Conservation (phyloP, 768 basidiomycete species). For the Amanita inopinata region DNA sequence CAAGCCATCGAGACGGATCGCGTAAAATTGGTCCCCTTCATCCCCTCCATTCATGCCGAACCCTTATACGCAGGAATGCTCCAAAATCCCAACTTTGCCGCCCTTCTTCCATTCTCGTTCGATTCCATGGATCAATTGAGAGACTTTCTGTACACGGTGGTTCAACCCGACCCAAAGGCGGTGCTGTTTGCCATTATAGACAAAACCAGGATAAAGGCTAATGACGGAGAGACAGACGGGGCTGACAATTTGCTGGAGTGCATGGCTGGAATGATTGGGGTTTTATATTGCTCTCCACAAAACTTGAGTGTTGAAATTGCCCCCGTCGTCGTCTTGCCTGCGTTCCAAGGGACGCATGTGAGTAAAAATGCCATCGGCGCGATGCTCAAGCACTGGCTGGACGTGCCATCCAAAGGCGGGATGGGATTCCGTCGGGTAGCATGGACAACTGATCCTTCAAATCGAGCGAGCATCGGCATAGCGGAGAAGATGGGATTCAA, state of each 20-base stretch:
- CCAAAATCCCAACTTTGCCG: conserved; percentile 22
- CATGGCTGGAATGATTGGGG: conserved; percentile 44
- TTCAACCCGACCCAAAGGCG: conserved; percentile 18
- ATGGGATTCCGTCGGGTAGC: conserved; percentile 44
- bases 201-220: conserved; percentile 22
- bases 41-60: conserved; percentile 24
- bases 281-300: conserved; percentile 23
- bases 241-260: conserved; percentile 14
- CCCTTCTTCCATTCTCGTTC: conserved; percentile 32
- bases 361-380: conserved; percentile 34
- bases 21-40: conserved; percentile 34
- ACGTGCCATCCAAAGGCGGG: conserved; percentile 30
- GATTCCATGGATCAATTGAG: conserved; percentile 20
- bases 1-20: conserved; percentile 27
- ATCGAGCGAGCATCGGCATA: conserved; percentile 31
- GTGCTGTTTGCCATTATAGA: conserved; percentile 40
- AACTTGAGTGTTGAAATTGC: conserved; percentile 38
- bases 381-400: conserved; percentile 29
- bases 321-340: conserved; percentile 35
- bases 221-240: conserved; percentile 7
- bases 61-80: conserved; percentile 15
- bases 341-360: conserved; percentile 40
- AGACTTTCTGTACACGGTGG: conserved; percentile 16
- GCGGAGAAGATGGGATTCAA: conserved; percentile 47
- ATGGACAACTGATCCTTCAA: conserved; percentile 40